Percentiles rank a stretch among this genome's conserved stretches.
Evolutionary conservation across 345 rosid genomes (phyloP).

Genomic region (Bruguiera sexangula): DNA sequence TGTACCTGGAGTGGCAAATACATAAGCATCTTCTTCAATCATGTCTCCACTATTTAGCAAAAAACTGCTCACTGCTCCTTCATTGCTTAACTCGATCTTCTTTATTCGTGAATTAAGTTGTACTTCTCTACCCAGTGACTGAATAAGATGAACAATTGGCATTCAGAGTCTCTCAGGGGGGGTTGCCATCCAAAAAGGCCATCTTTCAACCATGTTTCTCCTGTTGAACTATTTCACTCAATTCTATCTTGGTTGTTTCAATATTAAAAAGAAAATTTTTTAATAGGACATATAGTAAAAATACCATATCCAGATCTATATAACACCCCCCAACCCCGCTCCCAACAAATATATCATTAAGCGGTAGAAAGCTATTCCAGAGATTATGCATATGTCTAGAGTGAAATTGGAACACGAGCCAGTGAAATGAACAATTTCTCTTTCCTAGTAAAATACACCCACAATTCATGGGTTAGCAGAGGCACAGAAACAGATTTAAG

Average conservation of each 20-base stretch:
- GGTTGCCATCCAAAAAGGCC: too few species aligned
- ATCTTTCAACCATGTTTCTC: constrained; percentile 38
- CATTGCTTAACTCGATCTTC: constrained; percentile 70
- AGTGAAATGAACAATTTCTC: neutral
- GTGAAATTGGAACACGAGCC: neutral
- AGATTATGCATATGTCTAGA: neutral
- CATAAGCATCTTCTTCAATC: constrained; percentile 82
- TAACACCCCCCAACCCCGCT: neutral
- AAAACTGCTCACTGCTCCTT: constrained; percentile 76
- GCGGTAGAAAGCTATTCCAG: neutral
- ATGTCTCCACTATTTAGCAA: constrained; percentile 56
- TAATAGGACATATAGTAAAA: too few species aligned
- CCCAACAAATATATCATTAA: neutral
- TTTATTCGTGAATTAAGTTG: constrained; percentile 67
- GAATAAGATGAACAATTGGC: constrained; percentile 76
- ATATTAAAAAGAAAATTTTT: neutral
- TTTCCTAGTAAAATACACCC: neutral
- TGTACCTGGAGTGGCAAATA: constrained; percentile 85
- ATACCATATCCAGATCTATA: neutral
- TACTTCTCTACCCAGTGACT: constrained; percentile 80
- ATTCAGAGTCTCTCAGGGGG: constrained; percentile 32
- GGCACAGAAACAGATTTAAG: neutral
- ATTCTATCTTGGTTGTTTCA: too few species aligned
- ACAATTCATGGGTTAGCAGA: neutral
- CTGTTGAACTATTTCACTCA: constrained; percentile 32